Conservation (phyloP, 805 yeast species). For the Scheffersomyces stipitis region DNA sequence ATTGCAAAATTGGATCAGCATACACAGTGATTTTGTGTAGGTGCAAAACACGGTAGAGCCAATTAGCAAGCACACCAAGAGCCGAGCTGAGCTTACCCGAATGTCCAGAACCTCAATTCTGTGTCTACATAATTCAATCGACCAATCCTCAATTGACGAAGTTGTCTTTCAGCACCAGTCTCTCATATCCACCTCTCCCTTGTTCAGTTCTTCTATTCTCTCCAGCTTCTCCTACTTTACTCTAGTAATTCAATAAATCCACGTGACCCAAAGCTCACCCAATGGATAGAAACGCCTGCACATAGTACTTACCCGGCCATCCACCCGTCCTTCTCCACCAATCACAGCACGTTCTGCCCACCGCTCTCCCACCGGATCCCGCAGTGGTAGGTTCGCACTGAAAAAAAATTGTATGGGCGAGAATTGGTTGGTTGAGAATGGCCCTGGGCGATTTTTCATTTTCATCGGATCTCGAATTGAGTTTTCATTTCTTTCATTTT, state of each 20-base stretch:
- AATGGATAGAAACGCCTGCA: slow-evolving; percentile 1
- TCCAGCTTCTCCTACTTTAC: no score
- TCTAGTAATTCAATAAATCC: slow-evolving; percentile 5
- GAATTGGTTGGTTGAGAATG: slow-evolving; percentile 4
- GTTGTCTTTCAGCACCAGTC: no score
- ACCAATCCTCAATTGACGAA: no score
- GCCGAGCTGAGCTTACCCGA: no score
- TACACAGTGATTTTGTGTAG: no score
- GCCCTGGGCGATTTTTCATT: slow-evolving; percentile 7
- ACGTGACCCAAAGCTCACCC: slow-evolving; percentile 2
- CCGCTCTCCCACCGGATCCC: slow-evolving; percentile 4
- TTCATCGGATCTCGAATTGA: slow-evolving; percentile 5
- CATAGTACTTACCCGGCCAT: slow-evolving; percentile 7
- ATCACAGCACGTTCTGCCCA: slow-evolving; percentile 9
- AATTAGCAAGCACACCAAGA: no score
- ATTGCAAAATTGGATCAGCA: no score
- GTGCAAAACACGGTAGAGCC: no score
- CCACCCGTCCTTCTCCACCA: slow-evolving; percentile 5
- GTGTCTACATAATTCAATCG: no score
- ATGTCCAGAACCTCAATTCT: no score
- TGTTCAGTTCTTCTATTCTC: no score
- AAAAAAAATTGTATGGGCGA: slow-evolving; percentile 1
- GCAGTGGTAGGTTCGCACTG: slow-evolving; percentile 11
- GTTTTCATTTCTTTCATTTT: slow-evolving; percentile 9
- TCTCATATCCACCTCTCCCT: no score